Evolutionary conservation across 768 basidiomycete genomes (phyloP).

Genomic region (Trametes villosa): DNA sequence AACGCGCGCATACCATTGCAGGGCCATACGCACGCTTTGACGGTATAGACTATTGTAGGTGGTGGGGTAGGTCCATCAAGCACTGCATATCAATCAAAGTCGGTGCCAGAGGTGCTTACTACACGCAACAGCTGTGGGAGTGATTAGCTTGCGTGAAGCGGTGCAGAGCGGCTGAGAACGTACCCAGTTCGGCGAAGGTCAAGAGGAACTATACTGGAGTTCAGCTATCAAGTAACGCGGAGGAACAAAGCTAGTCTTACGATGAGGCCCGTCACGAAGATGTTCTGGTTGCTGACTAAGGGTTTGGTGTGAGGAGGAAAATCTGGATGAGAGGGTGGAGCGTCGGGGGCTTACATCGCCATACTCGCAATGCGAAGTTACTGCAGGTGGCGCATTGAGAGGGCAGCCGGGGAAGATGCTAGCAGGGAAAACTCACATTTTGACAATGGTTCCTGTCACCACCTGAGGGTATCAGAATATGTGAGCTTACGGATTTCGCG

Average conservation of each 20-base stretch:
- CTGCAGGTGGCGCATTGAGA: background rate
- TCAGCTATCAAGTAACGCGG: slow-evolving; percentile 1
- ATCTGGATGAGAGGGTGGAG: background rate
- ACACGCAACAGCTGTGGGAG: slow-evolving; percentile 40
- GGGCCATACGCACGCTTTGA: slow-evolving; percentile 43
- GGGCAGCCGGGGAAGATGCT: too few species aligned
- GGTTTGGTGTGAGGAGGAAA: slow-evolving; percentile 4
- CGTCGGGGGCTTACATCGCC: slow-evolving; percentile 57
- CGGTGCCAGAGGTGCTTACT: slow-evolving; percentile 31
- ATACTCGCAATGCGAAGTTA: slow-evolving; percentile 65
- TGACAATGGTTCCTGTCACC: slow-evolving; percentile 59
- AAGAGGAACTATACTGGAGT: slow-evolving; percentile 44
- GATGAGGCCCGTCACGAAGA: slow-evolving; percentile 48
- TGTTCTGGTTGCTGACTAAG: slow-evolving; percentile 59
- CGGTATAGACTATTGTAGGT: slow-evolving; percentile 42
- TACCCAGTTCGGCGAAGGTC: slow-evolving; percentile 55
- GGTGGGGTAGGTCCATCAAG: background rate
- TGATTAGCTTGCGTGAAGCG: background rate
- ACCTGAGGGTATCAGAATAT: slow-evolving; percentile 41
- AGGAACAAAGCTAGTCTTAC: slow-evolving; percentile 38
- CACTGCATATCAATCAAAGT: background rate
- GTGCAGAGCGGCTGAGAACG: slow-evolving; percentile 12
- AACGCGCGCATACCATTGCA: background rate
- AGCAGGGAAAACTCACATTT: slow-evolving; percentile 46
- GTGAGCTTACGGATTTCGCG: background rate